Percentiles rank a stretch among this genome's conserved stretches.
These are phyloP conservation scores for Fusarium proliferatum DNA, from an alignment of 2,329 filamentous ascomycete species.

Conservation along the genomic window DNA sequence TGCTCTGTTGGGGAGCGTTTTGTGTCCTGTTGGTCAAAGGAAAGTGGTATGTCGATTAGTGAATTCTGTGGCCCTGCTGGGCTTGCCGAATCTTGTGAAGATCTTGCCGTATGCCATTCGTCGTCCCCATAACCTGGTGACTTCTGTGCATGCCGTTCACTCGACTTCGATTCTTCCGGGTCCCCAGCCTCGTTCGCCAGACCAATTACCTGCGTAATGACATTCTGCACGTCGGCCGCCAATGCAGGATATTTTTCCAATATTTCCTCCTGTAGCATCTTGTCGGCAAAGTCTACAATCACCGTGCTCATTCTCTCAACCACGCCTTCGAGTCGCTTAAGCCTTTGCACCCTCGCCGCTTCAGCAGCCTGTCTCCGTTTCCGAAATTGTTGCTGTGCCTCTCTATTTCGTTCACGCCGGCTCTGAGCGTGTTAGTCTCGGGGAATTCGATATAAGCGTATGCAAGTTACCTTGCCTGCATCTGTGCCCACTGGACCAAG, in stretches of 20 bases:
- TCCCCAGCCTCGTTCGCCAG: conserved; percentile 15
- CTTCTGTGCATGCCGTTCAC: neutral
- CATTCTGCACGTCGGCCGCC: neutral
- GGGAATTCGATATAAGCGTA: neutral
- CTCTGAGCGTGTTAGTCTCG: neutral
- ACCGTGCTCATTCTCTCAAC: conserved; percentile 17
- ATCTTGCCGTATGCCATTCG: neutral
- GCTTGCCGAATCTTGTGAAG: neutral
- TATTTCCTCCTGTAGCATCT: conserved; percentile 7
- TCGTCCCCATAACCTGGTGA: neutral
- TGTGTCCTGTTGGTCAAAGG: neutral
- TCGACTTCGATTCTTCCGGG: neutral
- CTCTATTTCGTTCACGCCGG: conserved; percentile 15
- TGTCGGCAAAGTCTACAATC: conserved; percentile 12
- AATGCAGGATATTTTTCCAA: conserved; percentile 1
- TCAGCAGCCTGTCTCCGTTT: conserved; percentile 14
- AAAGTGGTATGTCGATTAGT: too few species aligned
- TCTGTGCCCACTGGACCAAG: neutral
- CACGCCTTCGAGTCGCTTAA: conserved; percentile 6
- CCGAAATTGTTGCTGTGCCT: conserved; percentile 18
- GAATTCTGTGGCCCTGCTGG: neutral
- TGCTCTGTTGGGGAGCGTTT: too few species aligned
- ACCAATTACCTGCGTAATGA: neutral
- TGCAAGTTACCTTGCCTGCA: neutral
- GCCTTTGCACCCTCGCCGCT: neutral